Conservation (phyloP, 257 asterid species). For the Solanum sitiens region DNA sequence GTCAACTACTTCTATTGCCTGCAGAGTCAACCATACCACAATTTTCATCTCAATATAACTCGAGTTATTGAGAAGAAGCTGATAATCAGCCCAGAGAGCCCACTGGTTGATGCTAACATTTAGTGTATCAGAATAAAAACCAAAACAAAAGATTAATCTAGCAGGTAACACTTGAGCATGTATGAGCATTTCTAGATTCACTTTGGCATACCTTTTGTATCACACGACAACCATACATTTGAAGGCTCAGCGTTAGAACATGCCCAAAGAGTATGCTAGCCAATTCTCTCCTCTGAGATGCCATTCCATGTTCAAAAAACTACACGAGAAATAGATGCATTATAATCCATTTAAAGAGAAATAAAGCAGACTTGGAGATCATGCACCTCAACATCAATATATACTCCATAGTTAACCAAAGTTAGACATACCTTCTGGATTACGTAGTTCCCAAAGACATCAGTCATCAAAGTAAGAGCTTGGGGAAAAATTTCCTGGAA, state of each 20-base stretch:
- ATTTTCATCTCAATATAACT: neutral
- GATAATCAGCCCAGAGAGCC: neutral
- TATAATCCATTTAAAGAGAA: neutral
- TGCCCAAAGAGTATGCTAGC: conserved; percentile 79
- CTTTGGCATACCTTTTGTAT: conserved; percentile 71
- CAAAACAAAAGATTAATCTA: neutral
- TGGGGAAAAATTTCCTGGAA: conserved; percentile 82
- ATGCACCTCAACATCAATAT: neutral
- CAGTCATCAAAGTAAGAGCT: conserved; percentile 84
- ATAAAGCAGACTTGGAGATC: neutral
- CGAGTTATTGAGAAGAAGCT: neutral
- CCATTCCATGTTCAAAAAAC: conserved; percentile 97
- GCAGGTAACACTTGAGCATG: neutral
- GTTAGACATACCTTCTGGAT: conserved; percentile 64
- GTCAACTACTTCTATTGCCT: conserved; percentile 96
- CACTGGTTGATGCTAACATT: neutral
- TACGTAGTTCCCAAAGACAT: conserved; percentile 93
- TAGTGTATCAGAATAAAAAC: neutral
- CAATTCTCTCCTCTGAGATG: conserved; percentile 76
- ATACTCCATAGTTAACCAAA: neutral
- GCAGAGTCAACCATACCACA: conserved; percentile 3
- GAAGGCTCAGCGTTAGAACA: conserved; percentile 83
- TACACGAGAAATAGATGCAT: conserved; percentile 8
- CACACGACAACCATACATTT: conserved; percentile 97
- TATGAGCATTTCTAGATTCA: neutral